phyloP scores from a whole-genome alignment of 2,329 filamentous ascomycete species.

The Sporothrix brunneoviolacea region DNA sequence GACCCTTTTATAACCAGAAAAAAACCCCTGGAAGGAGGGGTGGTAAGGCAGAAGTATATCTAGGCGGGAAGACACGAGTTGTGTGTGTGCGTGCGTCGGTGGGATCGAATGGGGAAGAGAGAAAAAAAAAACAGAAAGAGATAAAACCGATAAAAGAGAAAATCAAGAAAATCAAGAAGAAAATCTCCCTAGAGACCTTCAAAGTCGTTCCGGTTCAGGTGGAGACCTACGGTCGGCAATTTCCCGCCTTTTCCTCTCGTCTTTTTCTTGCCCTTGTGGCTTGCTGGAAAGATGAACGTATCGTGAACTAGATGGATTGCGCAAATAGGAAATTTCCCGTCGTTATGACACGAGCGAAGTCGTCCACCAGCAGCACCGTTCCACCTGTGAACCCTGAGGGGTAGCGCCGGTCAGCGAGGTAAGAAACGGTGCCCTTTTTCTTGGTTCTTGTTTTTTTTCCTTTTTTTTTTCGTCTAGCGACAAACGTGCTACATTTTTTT shows the following conservation, averaged over 20 bases:
- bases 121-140: not conserved
- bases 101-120: not conserved
- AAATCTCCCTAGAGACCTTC: not conserved
- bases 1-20: not conserved
- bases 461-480: slow-evolving; percentile 7
- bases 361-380: not conserved
- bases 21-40: not conserved
- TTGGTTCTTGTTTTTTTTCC: not conserved
- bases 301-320: slow-evolving; percentile 8
- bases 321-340: slow-evolving; percentile 14
- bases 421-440: no score
- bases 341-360: slow-evolving; percentile 8
- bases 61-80: not conserved
- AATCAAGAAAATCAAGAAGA: not conserved
- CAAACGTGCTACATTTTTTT: slow-evolving; percentile 17
- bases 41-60: not conserved
- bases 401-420: no score
- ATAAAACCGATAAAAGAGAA: not conserved
- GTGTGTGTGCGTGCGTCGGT: not conserved
- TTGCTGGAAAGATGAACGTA: not conserved
- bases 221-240: not conserved
- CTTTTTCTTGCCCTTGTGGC: not conserved
- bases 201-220: not conserved
- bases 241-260: not conserved
- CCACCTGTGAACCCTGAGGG: slow-evolving; percentile 13